phyloP scores from a whole-genome alignment of 2,329 filamentous ascomycete species.

The Pyrenochaeta sp. region DNA sequence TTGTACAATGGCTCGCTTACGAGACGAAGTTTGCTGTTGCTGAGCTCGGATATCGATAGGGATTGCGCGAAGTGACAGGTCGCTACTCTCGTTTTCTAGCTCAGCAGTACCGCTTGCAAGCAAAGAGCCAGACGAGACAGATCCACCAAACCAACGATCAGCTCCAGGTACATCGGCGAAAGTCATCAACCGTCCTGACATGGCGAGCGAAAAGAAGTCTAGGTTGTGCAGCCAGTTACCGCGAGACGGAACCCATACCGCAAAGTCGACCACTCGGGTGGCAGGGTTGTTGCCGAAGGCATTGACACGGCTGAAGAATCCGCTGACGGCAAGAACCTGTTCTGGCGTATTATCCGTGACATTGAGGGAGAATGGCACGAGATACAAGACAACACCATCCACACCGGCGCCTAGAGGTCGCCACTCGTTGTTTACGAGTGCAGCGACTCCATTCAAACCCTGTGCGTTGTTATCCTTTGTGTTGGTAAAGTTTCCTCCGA shows the following conservation, averaged over 20 bases:
- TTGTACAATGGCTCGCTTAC: slow-evolving; percentile 54
- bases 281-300: slow-evolving; percentile 71
- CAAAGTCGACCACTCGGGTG: slow-evolving; percentile 76
- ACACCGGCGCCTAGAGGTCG: slow-evolving; percentile 83
- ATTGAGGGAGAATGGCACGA: slow-evolving; percentile 83
- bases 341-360: slow-evolving; percentile 73
- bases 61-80: slow-evolving; percentile 57
- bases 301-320: slow-evolving; percentile 77
- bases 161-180: slow-evolving; percentile 69
- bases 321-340: slow-evolving; percentile 79
- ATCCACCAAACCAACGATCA: slow-evolving; percentile 81
- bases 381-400: slow-evolving; percentile 76
- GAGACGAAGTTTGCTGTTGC: slow-evolving; percentile 38
- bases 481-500: slow-evolving; percentile 85
- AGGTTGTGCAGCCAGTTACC: slow-evolving; percentile 90
- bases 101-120: slow-evolving; percentile 76
- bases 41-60: slow-evolving; percentile 35
- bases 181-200: slow-evolving; percentile 77
- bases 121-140: slow-evolving; percentile 77
- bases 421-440: slow-evolving; percentile 78
- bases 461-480: slow-evolving; percentile 68
- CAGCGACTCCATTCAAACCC: slow-evolving; percentile 78
- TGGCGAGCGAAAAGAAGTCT: slow-evolving; percentile 65
- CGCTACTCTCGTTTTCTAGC: slow-evolving; percentile 55
- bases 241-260: slow-evolving; percentile 87